Evolutionary conservation across 306 rosid species (phyloP).

Genomic region (Oxytropis ochrocephala): DNA sequence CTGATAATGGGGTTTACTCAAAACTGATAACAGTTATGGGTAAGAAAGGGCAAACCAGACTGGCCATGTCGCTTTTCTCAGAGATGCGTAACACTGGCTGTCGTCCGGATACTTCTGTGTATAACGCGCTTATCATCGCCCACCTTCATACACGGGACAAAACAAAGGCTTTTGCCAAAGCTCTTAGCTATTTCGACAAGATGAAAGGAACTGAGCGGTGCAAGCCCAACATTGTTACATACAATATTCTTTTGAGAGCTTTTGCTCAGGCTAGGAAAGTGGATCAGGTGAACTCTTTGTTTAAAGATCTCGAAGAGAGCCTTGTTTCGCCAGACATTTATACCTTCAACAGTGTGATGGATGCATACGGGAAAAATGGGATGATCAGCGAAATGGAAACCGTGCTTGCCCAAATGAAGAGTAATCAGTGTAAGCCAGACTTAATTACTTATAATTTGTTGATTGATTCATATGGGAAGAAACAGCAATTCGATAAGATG

Average conservation of each 20-base stretch:
- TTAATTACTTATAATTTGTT: conserved; percentile 73
- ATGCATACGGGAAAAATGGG: conserved; percentile 83
- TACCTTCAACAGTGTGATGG: conserved; percentile 90
- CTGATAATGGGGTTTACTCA: conserved; percentile 89
- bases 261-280: conserved; percentile 69
- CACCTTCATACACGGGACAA: conserved; percentile 80
- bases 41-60: conserved; percentile 79
- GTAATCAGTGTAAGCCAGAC: conserved; percentile 68
- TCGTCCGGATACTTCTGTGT: conserved; percentile 84
- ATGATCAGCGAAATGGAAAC: conserved; percentile 88
- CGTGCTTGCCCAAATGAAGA: conserved; percentile 72
- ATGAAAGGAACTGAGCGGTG: conserved; percentile 89
- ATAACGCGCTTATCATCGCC: conserved; percentile 80
- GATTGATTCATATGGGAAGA: conserved; percentile 90
- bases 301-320: conserved; percentile 86
- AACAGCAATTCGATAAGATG: conserved; percentile 86
- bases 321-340: conserved; percentile 64
- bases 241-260: conserved; percentile 84
- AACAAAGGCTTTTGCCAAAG: conserved; percentile 74
- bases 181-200: conserved; percentile 70
- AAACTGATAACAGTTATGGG: conserved; percentile 88
- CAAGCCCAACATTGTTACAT: conserved; percentile 80
- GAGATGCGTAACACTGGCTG: conserved; percentile 94
- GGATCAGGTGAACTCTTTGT: conserved; percentile 56
- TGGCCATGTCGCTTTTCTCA: conserved; percentile 95